Evolutionary conservation across 2,329 filamentous ascomycete species (phyloP).

Genomic region (Fusarium incarnatum): DNA sequence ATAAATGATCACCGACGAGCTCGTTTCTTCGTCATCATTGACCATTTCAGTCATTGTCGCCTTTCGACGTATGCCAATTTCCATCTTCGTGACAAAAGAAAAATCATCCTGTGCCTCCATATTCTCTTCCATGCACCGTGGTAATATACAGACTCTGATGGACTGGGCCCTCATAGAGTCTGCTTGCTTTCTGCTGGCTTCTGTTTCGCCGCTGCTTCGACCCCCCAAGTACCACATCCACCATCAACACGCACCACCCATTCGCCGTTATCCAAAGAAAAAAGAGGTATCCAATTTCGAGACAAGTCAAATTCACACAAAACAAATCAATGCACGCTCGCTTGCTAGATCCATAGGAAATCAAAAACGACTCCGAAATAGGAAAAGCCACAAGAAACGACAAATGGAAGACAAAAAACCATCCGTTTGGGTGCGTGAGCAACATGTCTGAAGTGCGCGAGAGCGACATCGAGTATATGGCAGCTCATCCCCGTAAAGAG

Average conservation of each 20-base stretch:
- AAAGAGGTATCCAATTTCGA: constrained; percentile 45
- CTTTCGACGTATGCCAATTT: constrained; percentile 38
- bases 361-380: constrained; percentile 47
- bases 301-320: constrained; percentile 49
- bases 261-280: constrained; percentile 41
- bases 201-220: constrained; percentile 40
- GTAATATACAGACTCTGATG: constrained; percentile 42
- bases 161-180: constrained; percentile 45
- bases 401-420: constrained; percentile 51
- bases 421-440: constrained; percentile 61
- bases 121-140: constrained; percentile 30
- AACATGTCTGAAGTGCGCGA: constrained; percentile 57
- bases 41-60: constrained; percentile 44
- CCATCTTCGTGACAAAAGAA: constrained; percentile 18
- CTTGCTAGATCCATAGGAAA: constrained; percentile 53
- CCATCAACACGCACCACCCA: constrained; percentile 16
- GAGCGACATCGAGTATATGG: constrained; percentile 50
- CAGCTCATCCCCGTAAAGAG: constrained; percentile 41
- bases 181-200: constrained; percentile 39
- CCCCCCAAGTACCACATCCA: constrained; percentile 14
- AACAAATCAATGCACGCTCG: constrained; percentile 51
- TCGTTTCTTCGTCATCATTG: constrained; percentile 46
- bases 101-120: constrained; percentile 11
- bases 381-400: constrained; percentile 49
- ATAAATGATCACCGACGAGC: constrained; percentile 44